Base-by-base conservation (phyloP, 768 basidiomycete genomes). In the Termitomyces titanicus region DNA sequence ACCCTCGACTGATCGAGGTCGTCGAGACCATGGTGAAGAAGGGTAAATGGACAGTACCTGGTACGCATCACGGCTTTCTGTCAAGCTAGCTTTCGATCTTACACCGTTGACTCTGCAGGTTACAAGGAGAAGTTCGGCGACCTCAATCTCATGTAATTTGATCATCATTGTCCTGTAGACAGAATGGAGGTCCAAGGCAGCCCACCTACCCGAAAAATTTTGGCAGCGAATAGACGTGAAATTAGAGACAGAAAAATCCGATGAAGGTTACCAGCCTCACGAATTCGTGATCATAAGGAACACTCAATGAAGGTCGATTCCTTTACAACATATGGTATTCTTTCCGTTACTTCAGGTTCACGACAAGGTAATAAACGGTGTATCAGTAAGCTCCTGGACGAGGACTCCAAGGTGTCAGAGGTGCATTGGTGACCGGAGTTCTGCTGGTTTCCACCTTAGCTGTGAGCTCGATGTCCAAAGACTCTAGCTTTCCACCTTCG, bases 111-210 rank as follows among this genome's bases (percentile, higher is more conserved):
- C 27, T 47, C 44, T 51, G 33, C 64, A 89, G 88, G 89, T 35
- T 92, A 92, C 84, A 87, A 91, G 80, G 94, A 96, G 83, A 95
- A 95, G 79, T 96, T 94, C 71, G 94, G 94, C 68, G 92, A 96
- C 72, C 84, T 95, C 72, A 88, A 91, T 58, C 78, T 95, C 69
- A 85, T 94, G 85, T 95, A 90, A 79, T 71, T 64, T 38, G 45
- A 48, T 53, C 17, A 5, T 47, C 31, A 20, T 45, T 44, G 54
- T 37, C 11, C 17, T 11, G n/a, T 37, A 56, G 39, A 60, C 58
- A 62, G 54, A 64, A 49, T 44, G 5, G 51, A 44, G 53, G 49
- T 20, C 12, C 37, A 34, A 11, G 22, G 47, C 7, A 40, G 43
- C 29, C 8, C 39, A 39, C 25, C 31, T 31, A 24, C 31, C 12